Evolutionary conservation across 2,329 filamentous ascomycete genomes (phyloP).

Genomic region (Cadophora malorum): DNA sequence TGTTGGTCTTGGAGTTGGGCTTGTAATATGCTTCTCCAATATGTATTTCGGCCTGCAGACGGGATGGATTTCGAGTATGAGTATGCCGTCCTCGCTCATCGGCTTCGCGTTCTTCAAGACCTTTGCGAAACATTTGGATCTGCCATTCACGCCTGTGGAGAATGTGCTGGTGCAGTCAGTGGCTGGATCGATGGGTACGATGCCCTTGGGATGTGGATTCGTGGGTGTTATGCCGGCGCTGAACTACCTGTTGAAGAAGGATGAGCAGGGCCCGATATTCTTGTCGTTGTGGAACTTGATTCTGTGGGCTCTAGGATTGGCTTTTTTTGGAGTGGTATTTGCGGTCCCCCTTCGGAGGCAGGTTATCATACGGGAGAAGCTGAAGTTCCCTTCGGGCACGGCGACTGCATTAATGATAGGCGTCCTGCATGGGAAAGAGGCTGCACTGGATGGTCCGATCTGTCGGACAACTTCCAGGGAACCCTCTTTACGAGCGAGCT

Average conservation of each 20-base stretch:
- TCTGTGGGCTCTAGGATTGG: slow-evolving; percentile 90
- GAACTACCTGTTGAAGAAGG: slow-evolving; percentile 79
- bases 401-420: slow-evolving; percentile 93
- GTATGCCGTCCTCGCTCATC: slow-evolving; percentile 93
- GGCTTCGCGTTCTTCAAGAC: slow-evolving; percentile 93
- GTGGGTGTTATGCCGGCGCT: slow-evolving; percentile 94
- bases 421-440: slow-evolving; percentile 76
- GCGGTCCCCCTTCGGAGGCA: slow-evolving; percentile 89
- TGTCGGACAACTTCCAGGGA: slow-evolving; percentile 10
- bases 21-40: slow-evolving; percentile 94
- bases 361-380: slow-evolving; percentile 89
- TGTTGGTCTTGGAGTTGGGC: slow-evolving; percentile 82
- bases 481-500: slow-evolving; percentile 8
- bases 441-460: slow-evolving; percentile 31
- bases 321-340: slow-evolving; percentile 96
- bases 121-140: slow-evolving; percentile 72
- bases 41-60: slow-evolving; percentile 98
- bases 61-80: slow-evolving; percentile 86
- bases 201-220: slow-evolving; percentile 95
- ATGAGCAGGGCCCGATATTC: slow-evolving; percentile 79
- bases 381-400: slow-evolving; percentile 95
- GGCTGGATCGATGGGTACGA: slow-evolving; percentile 92
- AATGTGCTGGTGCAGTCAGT: slow-evolving; percentile 98
- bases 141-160: slow-evolving; percentile 91
- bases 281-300: slow-evolving; percentile 79